These are phyloP conservation scores for Acmispon strigosus DNA, from an alignment of 306 rosid species.

Conservation along the genomic window DNA sequence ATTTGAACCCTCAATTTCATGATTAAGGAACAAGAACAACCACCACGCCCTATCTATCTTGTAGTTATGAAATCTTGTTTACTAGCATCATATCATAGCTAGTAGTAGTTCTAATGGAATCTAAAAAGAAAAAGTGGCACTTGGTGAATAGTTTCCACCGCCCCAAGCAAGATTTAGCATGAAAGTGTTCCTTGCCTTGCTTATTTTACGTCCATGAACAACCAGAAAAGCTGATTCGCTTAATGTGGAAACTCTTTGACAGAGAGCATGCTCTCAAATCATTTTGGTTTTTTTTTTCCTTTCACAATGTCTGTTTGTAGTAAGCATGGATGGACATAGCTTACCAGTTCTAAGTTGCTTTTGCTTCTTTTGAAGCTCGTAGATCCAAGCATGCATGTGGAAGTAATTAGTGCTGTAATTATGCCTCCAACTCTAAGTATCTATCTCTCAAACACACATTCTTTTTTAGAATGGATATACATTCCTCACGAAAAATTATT, in stretches of 20 bases:
- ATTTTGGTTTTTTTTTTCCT: background rate
- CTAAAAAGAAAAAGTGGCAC: background rate
- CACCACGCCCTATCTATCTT: too few relatives aligned
- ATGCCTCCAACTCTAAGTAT: slow-evolving; percentile 14
- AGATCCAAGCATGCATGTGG: slow-evolving; percentile 45
- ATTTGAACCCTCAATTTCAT: too few relatives aligned
- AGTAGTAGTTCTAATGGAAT: too few relatives aligned
- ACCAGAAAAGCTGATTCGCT: slow-evolving; percentile 22
- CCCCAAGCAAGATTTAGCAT: background rate
- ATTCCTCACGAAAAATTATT: too few relatives aligned
- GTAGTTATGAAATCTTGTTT: too few relatives aligned
- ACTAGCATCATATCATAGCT: slow-evolving; percentile 31
- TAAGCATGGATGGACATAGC: background rate
- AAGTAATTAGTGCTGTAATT: slow-evolving; percentile 47
- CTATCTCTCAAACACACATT: slow-evolving; percentile 11
- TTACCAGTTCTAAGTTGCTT: background rate
- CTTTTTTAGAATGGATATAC: too few relatives aligned
- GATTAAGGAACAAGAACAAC: too few relatives aligned
- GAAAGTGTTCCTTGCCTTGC: too few relatives aligned
- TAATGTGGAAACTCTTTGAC: slow-evolving; percentile 27
- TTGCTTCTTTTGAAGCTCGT: slow-evolving; percentile 32
- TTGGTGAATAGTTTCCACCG: slow-evolving; percentile 8
- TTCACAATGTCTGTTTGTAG: background rate
- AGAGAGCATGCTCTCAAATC: slow-evolving; percentile 16
- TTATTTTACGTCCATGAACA: slow-evolving; percentile 16